Conservation (phyloP, 2,329 filamentous ascomycete genomes). For the Sporothrix dimorphospora region DNA sequence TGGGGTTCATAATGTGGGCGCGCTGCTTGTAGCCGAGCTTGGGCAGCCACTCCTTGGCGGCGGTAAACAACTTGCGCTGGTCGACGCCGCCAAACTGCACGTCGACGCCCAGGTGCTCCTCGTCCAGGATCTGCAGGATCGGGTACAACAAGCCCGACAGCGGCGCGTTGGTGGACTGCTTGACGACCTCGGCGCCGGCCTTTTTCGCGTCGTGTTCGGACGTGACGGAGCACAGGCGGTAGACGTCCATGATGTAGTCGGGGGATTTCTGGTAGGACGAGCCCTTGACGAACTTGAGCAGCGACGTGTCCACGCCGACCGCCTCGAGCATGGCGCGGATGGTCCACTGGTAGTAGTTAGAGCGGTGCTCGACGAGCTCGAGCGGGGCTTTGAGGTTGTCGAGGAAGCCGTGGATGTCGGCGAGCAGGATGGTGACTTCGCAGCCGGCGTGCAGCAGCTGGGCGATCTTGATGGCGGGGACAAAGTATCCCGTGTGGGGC, state of each 20-base stretch:
- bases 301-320: conserved; percentile 76
- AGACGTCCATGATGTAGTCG: conserved; percentile 87
- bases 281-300: conserved; percentile 81
- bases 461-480: conserved; percentile 85
- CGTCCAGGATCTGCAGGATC: conserved; percentile 87
- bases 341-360: conserved; percentile 78
- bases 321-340: conserved; percentile 76
- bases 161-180: conserved; percentile 79
- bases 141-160: conserved; percentile 79
- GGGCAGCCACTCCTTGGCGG: conserved; percentile 82
- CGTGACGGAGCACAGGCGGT: conserved; percentile 70
- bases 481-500: conserved; percentile 88
- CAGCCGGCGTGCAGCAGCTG: conserved; percentile 85
- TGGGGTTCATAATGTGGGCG: conserved; percentile 65
- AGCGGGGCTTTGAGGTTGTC: conserved; percentile 85
- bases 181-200: conserved; percentile 91
- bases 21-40: conserved; percentile 79
- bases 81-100: conserved; percentile 83
- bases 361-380: conserved; percentile 80
- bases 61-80: conserved; percentile 85
- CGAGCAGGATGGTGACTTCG: conserved; percentile 77
- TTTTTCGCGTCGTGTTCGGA: conserved; percentile 84
- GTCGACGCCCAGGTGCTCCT: conserved; percentile 86
- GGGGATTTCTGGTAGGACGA: conserved; percentile 75
- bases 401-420: conserved; percentile 74